These are phyloP conservation scores for Chlorella sp. DNA, from an alignment of 139 green algal species.

Conservation along the genomic window DNA sequence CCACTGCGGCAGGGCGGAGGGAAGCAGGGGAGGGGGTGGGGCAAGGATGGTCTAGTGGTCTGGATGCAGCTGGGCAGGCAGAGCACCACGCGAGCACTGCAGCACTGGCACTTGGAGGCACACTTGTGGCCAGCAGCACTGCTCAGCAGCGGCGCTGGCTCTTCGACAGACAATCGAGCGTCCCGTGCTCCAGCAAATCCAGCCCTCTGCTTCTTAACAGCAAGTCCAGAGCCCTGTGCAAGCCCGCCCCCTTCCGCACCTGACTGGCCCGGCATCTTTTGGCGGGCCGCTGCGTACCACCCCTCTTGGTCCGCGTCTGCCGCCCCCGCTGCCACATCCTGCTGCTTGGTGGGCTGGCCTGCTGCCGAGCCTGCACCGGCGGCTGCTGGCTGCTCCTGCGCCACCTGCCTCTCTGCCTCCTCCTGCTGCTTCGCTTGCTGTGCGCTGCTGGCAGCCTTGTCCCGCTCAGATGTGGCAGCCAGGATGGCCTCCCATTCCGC, in stretches of 20 bases:
- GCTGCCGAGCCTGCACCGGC: not conserved
- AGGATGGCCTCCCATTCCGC: not conserved
- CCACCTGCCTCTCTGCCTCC: not conserved
- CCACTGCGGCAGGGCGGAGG: not conserved
- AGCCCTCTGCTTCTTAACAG: not conserved
- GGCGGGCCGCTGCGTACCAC: no score
- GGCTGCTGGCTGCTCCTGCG: no score
- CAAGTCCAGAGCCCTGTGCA: not conserved
- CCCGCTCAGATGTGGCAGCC: not conserved
- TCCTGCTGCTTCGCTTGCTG: not conserved
- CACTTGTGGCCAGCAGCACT: no score
- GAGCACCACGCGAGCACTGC: no score
- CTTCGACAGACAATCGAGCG: no score
- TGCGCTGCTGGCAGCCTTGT: not conserved
- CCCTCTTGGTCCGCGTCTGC: not conserved
- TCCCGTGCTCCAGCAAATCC: no score
- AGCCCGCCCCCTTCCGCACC: not conserved
- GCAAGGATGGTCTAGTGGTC: no score
- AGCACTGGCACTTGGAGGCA: no score
- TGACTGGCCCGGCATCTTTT: not conserved
- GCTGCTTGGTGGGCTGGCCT: not conserved
- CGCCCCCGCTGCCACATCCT: not conserved
- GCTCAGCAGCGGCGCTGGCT: no score
- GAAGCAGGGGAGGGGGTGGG: not conserved
- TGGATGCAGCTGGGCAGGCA: no score